phyloP scores from a whole-genome alignment of 768 basidiomycete species.

The Glaciozyma martinii region DNA sequence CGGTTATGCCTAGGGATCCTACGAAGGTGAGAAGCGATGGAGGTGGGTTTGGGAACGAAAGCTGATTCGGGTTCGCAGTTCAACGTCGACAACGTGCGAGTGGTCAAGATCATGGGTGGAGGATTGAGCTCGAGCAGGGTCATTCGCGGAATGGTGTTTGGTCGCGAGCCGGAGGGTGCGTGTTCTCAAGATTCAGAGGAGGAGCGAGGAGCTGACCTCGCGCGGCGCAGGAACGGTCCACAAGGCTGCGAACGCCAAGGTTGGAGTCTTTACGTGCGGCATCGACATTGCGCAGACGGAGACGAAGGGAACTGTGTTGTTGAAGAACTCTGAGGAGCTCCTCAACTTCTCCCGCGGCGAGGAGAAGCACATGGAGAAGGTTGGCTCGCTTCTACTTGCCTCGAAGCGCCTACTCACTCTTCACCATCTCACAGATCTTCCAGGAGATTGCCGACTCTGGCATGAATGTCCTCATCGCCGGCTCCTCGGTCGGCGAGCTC shows the following conservation, averaged over 20 bases:
- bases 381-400: slow-evolving; percentile 11
- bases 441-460: slow-evolving; percentile 95
- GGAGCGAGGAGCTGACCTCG: slow-evolving; percentile 1
- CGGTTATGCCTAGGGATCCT: slow-evolving; percentile 61
- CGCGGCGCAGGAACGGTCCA: slow-evolving; percentile 59
- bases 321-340: slow-evolving; percentile 93
- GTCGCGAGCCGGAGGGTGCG: slow-evolving; percentile 84
- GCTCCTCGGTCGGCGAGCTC: slow-evolving; percentile 86
- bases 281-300: slow-evolving; percentile 94
- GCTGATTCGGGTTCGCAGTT: slow-evolving; percentile 50
- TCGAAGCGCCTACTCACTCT: not conserved
- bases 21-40: slow-evolving; percentile 40
- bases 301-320: slow-evolving; percentile 94
- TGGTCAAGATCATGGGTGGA: slow-evolving; percentile 98
- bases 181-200: not conserved
- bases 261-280: slow-evolving; percentile 87
- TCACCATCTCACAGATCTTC: slow-evolving; percentile 56
- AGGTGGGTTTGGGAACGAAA: not conserved
- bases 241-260: slow-evolving; percentile 76
- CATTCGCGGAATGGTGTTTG: slow-evolving; percentile 96
- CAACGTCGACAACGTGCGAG: slow-evolving; percentile 95
- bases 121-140: slow-evolving; percentile 74
- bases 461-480: slow-evolving; percentile 86
- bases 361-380: slow-evolving; percentile 90
- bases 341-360: slow-evolving; percentile 93